Evolutionary conservation across 495 filamentous ascomycete species (phyloP), one percentile per base, ranked within the genome.

Genomic region (Xylona heveae): DNA sequence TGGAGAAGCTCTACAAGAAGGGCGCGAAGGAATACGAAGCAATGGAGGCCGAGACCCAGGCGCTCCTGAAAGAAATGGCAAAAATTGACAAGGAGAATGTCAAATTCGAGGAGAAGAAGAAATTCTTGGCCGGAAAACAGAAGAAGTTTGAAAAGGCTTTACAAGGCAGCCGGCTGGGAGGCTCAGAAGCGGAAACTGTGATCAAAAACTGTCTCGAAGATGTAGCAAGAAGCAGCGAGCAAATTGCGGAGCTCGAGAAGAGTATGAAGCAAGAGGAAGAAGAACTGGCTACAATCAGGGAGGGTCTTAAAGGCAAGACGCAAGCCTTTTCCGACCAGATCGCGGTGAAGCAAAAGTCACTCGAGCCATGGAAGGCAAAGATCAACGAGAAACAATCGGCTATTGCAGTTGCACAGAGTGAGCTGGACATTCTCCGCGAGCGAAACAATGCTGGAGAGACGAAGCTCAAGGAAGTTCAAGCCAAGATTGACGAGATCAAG

Each of bases 81-180:
- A 85, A 78, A 48, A 78, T 83, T 36, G 88, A 97, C 43, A 92
- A 93, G 43, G 88, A 95, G 46, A 69, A 71, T 21, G 88, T 97
- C 49, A 95, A 95, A 44, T 83, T 90, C 42, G 88, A 95, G 34
- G 88, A 95, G 51, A 95, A 94, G 61, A 71, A 75, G 44, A 97
- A 97, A 46, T 93, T 93, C 51, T 51, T 97, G 35, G 54, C 60
- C 2, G 71, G 70, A 36, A 97, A 95, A 56, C 69, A 79, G 40
- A 91, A 90, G 59, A 95, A 95, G 57, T 62, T 93, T 7, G 83
- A 97, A 42, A 95, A 94, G 51, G 58, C 77, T 0, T 74, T 88
- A 44, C 59, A 74, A 34, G 70, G 71, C 25, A 71, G 62, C 44
- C 69, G 64, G 18, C 60, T 71, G 15, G 69, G 74, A 3, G 64